Percentiles rank a stretch among this genome's conserved stretches.
Conservation (phyloP, 371 early-diverging fungal genomes). For the Mucor irregularis region DNA sequence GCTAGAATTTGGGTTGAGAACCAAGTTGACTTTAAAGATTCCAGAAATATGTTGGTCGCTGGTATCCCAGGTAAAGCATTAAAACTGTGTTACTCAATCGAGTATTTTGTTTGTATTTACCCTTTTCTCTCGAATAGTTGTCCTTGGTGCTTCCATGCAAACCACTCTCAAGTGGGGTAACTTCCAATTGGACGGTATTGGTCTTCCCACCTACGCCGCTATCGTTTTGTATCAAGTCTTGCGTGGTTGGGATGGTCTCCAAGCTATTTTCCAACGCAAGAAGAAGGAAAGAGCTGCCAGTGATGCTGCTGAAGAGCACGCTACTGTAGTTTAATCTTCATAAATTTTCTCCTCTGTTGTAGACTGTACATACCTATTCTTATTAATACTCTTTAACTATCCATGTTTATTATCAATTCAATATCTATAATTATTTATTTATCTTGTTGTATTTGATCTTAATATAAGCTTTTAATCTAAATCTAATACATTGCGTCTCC, state of each 20-base stretch:
- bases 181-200: conserved; percentile 48
- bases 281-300: conserved; percentile 9
- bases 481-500: no score
- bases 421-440: no score
- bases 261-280: conserved; percentile 6
- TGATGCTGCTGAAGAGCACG: background rate
- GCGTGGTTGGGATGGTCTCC: conserved; percentile 30
- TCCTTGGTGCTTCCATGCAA: conserved; percentile 50
- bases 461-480: no score
- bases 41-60: conserved; percentile 55
- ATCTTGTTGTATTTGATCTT: no score
- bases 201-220: conserved; percentile 39
- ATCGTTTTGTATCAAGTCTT: conserved; percentile 42
- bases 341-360: background rate
- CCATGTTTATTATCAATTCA: no score
- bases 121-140: conserved; percentile 12
- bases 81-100: conserved; percentile 3
- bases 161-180: conserved; percentile 42
- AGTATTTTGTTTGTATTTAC: background rate
- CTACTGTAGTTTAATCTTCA: conserved; percentile 4
- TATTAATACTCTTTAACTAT: no score
- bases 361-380: conserved; percentile 9
- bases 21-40: conserved; percentile 52
- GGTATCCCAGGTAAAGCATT: conserved; percentile 37
- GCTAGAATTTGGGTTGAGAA: conserved; percentile 63